Evolutionary conservation across 2,329 filamentous ascomycete genomes (phyloP).

Genomic region (Pseudogymnoascus sp.): DNA sequence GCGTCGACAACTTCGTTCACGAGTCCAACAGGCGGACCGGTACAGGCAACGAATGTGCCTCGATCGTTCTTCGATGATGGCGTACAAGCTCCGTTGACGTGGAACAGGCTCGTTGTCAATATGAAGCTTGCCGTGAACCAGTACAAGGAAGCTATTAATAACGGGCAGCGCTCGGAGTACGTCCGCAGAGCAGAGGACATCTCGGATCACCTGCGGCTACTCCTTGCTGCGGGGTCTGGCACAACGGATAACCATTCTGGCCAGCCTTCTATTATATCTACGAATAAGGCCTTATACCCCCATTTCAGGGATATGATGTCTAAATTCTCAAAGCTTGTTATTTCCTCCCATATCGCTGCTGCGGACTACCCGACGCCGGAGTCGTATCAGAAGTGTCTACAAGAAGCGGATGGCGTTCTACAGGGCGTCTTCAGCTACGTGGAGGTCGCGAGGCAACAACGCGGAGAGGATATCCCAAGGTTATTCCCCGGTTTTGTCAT

Average conservation of each 20-base stretch:
- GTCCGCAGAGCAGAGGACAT: slow-evolving; percentile 95
- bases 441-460: slow-evolving; percentile 85
- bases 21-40: slow-evolving; percentile 31
- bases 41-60: slow-evolving; percentile 48
- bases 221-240: slow-evolving; percentile 90
- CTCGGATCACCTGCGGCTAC: slow-evolving; percentile 84
- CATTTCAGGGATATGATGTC: slow-evolving; percentile 99
- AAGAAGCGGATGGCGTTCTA: slow-evolving; percentile 94
- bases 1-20: slow-evolving; percentile 48
- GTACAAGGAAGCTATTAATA: slow-evolving; percentile 83
- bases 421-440: slow-evolving; percentile 94
- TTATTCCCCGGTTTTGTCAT: slow-evolving; percentile 88
- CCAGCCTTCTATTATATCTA: slow-evolving; percentile 97
- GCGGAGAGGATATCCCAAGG: slow-evolving; percentile 87
- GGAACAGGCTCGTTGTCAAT: slow-evolving; percentile 82
- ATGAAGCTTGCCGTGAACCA: slow-evolving; percentile 86
- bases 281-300: slow-evolving; percentile 92
- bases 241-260: slow-evolving; percentile 98
- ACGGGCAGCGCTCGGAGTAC: slow-evolving; percentile 77
- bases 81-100: slow-evolving; percentile 71
- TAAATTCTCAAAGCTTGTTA: slow-evolving; percentile 96
- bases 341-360: slow-evolving; percentile 94
- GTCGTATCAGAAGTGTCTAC: slow-evolving; percentile 87
- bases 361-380: slow-evolving; percentile 93
- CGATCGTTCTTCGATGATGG: slow-evolving; percentile 87